Evolutionary conservation across 2,329 filamentous ascomycete species (phyloP).

Genomic region (Penicillium digitatum): DNA sequence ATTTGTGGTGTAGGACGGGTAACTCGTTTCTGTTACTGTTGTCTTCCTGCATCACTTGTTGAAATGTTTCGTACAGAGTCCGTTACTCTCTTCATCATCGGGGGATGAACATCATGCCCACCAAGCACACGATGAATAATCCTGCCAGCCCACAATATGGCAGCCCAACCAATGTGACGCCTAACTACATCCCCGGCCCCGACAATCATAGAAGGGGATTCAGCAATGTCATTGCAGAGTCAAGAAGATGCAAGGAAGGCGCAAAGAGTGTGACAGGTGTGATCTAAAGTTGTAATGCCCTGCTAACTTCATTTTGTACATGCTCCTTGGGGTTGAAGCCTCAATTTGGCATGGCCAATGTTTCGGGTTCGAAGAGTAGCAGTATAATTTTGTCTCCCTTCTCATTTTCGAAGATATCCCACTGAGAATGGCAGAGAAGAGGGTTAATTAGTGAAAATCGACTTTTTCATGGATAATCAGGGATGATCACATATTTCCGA

Average conservation of each 20-base stretch:
- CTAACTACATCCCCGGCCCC: not conserved
- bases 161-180: not conserved
- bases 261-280: not conserved
- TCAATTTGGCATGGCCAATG: not conserved
- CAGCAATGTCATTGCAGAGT: not conserved
- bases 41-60: not conserved
- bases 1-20: not conserved
- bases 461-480: no score
- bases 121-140: not conserved
- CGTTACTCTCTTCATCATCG: not conserved
- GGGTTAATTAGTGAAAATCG: no score
- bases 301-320: not conserved
- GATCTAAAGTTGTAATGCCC: not conserved
- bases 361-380: not conserved
- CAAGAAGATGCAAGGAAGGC: not conserved
- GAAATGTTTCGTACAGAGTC: not conserved
- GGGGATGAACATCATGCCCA: not conserved
- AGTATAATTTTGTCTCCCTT: not conserved
- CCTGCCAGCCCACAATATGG: not conserved
- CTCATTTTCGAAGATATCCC: no score
- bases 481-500: not conserved
- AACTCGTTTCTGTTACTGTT: not conserved
- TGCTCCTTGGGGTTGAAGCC: not conserved
- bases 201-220: not conserved
- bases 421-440: no score